phyloP scores from a whole-genome alignment of 768 basidiomycete species.

The Cystobasidium tubakii region DNA sequence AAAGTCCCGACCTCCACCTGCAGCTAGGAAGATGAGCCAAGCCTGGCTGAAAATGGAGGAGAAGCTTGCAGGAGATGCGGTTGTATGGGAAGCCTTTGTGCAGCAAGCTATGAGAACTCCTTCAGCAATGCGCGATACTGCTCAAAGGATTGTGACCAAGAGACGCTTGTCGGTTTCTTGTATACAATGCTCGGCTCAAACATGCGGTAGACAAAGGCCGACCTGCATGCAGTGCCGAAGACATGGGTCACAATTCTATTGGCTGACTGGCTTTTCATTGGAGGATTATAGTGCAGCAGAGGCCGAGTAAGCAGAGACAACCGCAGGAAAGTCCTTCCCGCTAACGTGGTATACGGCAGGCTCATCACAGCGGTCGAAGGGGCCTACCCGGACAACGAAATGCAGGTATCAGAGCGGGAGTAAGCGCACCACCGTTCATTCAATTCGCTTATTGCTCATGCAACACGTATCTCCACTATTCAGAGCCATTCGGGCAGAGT shows the following conservation, averaged over 20 bases:
- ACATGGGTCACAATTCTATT: background rate
- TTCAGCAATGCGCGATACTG: background rate
- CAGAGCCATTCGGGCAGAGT: background rate
- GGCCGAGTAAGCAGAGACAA: too few relatives aligned
- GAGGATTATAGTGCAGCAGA: background rate
- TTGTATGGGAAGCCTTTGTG: slow-evolving; percentile 20
- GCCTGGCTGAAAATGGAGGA: slow-evolving; percentile 18
- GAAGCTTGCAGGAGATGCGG: slow-evolving; percentile 9
- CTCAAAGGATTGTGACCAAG: background rate
- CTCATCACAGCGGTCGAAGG: background rate
- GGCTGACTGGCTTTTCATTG: background rate
- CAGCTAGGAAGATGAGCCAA: slow-evolving; percentile 28
- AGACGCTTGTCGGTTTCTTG: background rate
- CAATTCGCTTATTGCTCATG: background rate
- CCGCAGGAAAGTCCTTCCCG: too few relatives aligned
- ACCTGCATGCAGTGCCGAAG: background rate
- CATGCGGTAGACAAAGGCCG: background rate
- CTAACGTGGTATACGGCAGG: background rate
- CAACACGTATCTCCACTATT: background rate
- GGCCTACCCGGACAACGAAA: background rate
- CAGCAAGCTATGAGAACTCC: slow-evolving; percentile 8
- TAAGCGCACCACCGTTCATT: background rate
- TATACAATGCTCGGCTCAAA: background rate
- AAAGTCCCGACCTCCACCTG: background rate
- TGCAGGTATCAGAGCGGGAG: background rate